Conservation (phyloP, 805 yeast genomes). For the Candida morakotiae region DNA sequence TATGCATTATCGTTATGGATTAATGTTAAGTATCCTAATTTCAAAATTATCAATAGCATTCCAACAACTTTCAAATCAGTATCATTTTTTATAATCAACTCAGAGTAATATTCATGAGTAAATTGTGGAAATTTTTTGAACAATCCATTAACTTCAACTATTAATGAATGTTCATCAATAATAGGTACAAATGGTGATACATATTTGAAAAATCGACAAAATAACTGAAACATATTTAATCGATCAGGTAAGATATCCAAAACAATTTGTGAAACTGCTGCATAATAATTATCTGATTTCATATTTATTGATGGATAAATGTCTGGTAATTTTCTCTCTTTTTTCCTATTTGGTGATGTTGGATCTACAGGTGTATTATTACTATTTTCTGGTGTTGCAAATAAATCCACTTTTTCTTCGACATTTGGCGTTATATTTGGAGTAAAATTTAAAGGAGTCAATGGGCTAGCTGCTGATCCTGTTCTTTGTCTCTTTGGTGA, state of each 20-base stretch:
- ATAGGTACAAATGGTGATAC: constrained; percentile 38
- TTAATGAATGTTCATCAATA: constrained; percentile 25
- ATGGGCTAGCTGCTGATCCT: constrained; percentile 3
- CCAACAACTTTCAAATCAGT: constrained; percentile 29
- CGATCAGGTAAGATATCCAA: constrained; percentile 27
- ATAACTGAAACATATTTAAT: constrained; percentile 19
- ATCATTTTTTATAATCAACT: constrained; percentile 23
- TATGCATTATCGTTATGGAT: constrained; percentile 29
- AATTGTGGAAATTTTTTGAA: constrained; percentile 21
- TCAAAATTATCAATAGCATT: constrained; percentile 22
- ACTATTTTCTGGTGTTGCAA: not conserved
- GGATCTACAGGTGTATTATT: not conserved
- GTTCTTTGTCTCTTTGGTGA: constrained; percentile 1
- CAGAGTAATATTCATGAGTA: constrained; percentile 14
- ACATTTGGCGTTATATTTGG: not conserved
- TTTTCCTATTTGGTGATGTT: not conserved
- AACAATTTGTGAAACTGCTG: constrained; percentile 23
- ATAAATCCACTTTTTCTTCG: not conserved
- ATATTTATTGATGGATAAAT: not conserved
- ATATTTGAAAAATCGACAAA: constrained; percentile 32
- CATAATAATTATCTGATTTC: constrained; percentile 20
- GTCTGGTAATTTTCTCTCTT: not conserved
- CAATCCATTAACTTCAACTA: constrained; percentile 21
- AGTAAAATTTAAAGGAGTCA: not conserved
- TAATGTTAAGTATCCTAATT: constrained; percentile 37